Percentiles rank a stretch among this genome's conserved stretches.
phyloP scores from a whole-genome alignment of 2,329 filamentous ascomycete genomes.

The Endoconidiophora polonica region DNA sequence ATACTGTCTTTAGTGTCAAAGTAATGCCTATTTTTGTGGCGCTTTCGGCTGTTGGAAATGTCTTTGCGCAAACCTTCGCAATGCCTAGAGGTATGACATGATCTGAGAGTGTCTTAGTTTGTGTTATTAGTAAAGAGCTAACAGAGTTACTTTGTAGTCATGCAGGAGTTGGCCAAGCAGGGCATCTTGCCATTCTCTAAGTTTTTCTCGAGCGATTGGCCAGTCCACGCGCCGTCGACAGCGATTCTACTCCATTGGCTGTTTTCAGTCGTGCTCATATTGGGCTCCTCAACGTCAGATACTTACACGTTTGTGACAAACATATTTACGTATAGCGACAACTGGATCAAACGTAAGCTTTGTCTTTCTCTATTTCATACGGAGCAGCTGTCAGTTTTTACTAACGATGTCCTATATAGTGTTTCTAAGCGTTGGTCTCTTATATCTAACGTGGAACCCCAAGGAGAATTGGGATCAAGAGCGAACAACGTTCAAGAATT shows the following conservation, averaged over 20 bases:
- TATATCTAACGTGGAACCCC: slow-evolving; percentile 34
- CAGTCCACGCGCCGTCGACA: slow-evolving; percentile 31
- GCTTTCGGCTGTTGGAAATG: slow-evolving; percentile 44
- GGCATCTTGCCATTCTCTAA: slow-evolving; percentile 47
- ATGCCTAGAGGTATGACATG: slow-evolving; percentile 25
- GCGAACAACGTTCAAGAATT: slow-evolving; percentile 27
- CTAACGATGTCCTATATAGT: slow-evolving; percentile 33
- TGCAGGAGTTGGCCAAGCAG: slow-evolving; percentile 53
- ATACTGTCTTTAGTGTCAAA: slow-evolving; percentile 29
- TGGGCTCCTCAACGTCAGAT: slow-evolving; percentile 3
- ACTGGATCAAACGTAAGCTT: slow-evolving; percentile 39
- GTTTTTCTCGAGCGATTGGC: slow-evolving; percentile 53
- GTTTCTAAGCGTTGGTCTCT: slow-evolving; percentile 32
- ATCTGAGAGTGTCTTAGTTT: slow-evolving; percentile 25
- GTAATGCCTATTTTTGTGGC: slow-evolving; percentile 40
- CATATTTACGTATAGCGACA: slow-evolving; percentile 25
- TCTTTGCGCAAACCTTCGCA: slow-evolving; percentile 26
- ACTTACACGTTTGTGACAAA: slow-evolving; percentile 11
- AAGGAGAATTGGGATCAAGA: slow-evolving; percentile 36
- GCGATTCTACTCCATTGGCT: slow-evolving; percentile 10
- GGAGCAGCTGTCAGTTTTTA: background rate
- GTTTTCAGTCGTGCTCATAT: slow-evolving; percentile 8
- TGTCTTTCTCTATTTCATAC: slow-evolving; percentile 39
- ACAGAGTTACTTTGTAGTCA: slow-evolving; percentile 20
- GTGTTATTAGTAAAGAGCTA: background rate